Conservation (phyloP, 192 early-diverging fungal species). For the Gryganskiella cystojenkinii region DNA sequence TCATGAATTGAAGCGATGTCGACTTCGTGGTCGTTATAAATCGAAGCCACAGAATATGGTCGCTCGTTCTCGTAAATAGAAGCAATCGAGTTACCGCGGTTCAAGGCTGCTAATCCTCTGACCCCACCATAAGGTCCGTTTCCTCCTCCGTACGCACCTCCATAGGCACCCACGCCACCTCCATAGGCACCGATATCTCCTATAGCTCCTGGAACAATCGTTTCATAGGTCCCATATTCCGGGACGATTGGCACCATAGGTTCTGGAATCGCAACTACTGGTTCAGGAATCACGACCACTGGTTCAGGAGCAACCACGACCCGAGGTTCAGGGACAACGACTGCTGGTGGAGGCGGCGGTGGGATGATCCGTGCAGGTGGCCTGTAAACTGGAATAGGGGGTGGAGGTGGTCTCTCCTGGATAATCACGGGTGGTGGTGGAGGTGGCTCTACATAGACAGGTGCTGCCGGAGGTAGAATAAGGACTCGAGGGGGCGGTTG, state of each 20-base stretch:
- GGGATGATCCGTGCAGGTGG: slow-evolving; percentile 11
- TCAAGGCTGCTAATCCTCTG: not conserved
- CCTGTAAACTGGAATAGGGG: too few relatives aligned
- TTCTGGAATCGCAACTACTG: slow-evolving; percentile 3
- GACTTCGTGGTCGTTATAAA: slow-evolving; percentile 32
- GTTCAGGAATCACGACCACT: not conserved
- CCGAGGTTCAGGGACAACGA: slow-evolving; percentile 14
- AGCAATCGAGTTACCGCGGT: not conserved
- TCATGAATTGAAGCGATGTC: slow-evolving; percentile 10
- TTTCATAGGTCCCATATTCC: slow-evolving; percentile 32
- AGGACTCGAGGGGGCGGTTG: slow-evolving; percentile 1
- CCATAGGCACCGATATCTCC: not conserved
- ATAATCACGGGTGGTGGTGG: slow-evolving; percentile 14
- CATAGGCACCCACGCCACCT: slow-evolving; percentile 1
- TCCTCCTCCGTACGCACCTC: too few relatives aligned
- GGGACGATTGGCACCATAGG: slow-evolving; percentile 3
- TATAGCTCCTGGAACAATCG: slow-evolving; percentile 22
- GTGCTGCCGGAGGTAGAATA: not conserved
- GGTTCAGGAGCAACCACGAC: not conserved
- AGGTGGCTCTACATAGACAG: not conserved
- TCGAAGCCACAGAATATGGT: slow-evolving; percentile 19
- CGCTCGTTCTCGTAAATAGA: slow-evolving; percentile 6
- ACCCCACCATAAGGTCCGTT: too few relatives aligned
- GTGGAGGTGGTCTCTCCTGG: slow-evolving; percentile 5
- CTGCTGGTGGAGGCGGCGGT: not conserved